Conservation (phyloP, 2,329 filamentous ascomycete species). For the Colletotrichum salicis region DNA sequence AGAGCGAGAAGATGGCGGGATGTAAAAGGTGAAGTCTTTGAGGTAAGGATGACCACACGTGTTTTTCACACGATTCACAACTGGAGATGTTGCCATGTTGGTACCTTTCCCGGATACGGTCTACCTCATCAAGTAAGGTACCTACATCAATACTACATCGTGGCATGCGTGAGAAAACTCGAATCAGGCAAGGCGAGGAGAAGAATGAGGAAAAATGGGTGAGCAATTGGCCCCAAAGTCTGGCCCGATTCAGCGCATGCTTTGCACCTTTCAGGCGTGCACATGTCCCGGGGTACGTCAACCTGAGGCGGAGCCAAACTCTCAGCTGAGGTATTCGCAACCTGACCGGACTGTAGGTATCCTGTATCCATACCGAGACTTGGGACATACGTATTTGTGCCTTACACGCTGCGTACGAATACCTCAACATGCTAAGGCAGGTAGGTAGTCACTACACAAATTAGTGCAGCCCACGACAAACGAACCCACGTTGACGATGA, state of each 20-base stretch:
- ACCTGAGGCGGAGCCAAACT: conserved; percentile 26
- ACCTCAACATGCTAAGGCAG: neutral
- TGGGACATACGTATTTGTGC: too few relatives aligned
- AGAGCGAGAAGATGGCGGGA: conserved; percentile 1
- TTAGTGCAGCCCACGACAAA: neutral
- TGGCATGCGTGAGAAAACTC: neutral
- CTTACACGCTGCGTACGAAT: neutral
- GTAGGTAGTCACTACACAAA: neutral
- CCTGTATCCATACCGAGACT: too few relatives aligned
- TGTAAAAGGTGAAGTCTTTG: neutral
- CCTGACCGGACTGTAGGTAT: neutral
- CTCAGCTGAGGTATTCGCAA: conserved; percentile 8
- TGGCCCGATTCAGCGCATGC: conserved; percentile 16
- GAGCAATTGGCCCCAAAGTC: neutral
- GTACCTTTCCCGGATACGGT: too few relatives aligned
- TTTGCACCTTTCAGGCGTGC: neutral
- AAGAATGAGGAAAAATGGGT: neutral
- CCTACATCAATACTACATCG: too few relatives aligned
- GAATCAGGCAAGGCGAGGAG: neutral
- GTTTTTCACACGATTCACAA: neutral
- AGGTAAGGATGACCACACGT: neutral
- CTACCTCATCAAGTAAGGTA: too few relatives aligned
- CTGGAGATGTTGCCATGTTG: neutral
- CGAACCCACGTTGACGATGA: neutral
- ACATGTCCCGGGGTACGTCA: conserved; percentile 10